phyloP scores from a whole-genome alignment of 768 basidiomycete species.

The Clitopilus passeckerianus region DNA sequence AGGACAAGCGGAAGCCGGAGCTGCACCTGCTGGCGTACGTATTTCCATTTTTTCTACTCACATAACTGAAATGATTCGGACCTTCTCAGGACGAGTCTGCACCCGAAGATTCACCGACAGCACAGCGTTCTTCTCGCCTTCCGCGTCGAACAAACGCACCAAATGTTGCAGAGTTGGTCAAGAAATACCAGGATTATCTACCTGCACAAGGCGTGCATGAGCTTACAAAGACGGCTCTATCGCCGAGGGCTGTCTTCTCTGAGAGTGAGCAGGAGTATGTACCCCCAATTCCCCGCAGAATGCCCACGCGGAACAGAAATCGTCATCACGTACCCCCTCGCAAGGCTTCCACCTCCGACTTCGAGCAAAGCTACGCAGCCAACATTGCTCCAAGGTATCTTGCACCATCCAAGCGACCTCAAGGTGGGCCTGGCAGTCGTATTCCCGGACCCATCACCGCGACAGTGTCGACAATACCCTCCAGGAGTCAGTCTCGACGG shows the following conservation, averaged over 20 bases:
- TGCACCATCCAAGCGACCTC: conserved; percentile 44
- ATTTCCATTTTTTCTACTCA: conserved; percentile 8
- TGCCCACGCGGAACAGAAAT: conserved; percentile 38
- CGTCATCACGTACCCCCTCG: conserved; percentile 45
- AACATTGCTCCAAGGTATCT: conserved; percentile 81
- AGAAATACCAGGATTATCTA: conserved; percentile 73
- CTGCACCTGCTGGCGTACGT: not conserved
- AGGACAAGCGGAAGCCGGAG: conserved; percentile 5
- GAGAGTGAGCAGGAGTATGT: conserved; percentile 79
- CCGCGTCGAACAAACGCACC: conserved; percentile 59
- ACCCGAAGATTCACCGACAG: conserved; percentile 17
- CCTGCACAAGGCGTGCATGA: conserved; percentile 71
- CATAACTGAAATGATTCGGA: not conserved
- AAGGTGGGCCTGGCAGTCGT: conserved; percentile 35
- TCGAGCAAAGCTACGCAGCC: conserved; percentile 89
- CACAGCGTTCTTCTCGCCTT: conserved; percentile 47
- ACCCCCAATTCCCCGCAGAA: conserved; percentile 29
- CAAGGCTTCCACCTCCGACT: conserved; percentile 73
- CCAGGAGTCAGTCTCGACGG: conserved; percentile 47
- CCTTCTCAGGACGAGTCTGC: conserved; percentile 11
- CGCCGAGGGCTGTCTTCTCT: conserved; percentile 56
- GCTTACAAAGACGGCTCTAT: conserved; percentile 63
- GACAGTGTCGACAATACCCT: not conserved
- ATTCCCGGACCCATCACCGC: conserved; percentile 44
- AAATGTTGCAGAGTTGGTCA: conserved; percentile 82